Percentiles rank a stretch among this genome's conserved stretches.
Evolutionary conservation across 2,329 filamentous ascomycete genomes (phyloP).

Genomic region (Trichoderma polysporum): DNA sequence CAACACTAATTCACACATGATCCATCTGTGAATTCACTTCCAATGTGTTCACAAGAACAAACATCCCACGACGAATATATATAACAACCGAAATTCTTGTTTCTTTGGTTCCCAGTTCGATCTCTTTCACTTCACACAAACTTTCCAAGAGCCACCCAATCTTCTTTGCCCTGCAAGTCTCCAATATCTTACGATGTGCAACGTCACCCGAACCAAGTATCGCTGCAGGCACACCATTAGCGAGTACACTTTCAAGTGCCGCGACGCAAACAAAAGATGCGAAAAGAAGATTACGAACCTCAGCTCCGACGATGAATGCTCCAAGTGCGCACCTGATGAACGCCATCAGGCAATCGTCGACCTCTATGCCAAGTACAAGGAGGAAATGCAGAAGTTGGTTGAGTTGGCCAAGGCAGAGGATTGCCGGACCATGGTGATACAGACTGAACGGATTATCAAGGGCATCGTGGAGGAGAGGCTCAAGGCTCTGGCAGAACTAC

Average conservation of each 20-base stretch:
- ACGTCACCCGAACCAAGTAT: neutral
- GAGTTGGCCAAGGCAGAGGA: neutral
- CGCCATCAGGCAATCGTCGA: neutral
- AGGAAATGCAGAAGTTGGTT: neutral
- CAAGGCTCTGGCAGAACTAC: neutral
- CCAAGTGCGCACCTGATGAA: neutral
- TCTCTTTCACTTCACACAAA: neutral
- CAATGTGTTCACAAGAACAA: neutral
- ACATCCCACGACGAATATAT: neutral
- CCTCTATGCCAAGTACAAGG: neutral
- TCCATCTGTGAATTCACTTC: neutral
- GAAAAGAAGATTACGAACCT: neutral
- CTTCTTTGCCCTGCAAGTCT: neutral
- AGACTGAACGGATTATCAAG: neutral
- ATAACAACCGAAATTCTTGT: neutral
- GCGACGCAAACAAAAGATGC: neutral
- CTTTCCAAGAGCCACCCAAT: neutral
- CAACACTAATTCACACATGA: neutral
- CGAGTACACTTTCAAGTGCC: neutral
- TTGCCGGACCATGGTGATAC: neutral
- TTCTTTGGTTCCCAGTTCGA: neutral
- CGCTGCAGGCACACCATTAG: neutral
- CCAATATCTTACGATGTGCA: neutral
- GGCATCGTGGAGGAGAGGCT: neutral
- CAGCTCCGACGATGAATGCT: neutral